Percentiles rank a stretch among this genome's conserved stretches.
Conservation (phyloP, 2,329 filamentous ascomycete genomes). For the Dothideomycetes sp. region DNA sequence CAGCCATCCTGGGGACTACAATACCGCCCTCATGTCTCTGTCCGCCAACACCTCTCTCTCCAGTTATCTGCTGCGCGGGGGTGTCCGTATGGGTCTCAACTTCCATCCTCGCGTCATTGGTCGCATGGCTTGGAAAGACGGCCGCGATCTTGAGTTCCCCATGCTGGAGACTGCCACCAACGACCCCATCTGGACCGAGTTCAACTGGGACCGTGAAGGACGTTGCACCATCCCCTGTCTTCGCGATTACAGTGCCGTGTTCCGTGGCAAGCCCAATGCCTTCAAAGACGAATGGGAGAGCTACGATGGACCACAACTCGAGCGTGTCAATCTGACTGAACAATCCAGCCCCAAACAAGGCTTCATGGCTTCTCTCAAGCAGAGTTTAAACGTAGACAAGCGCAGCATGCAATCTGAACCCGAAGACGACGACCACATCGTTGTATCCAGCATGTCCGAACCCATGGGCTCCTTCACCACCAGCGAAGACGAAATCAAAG, state of each 20-base stretch:
- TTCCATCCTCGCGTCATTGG: constrained; percentile 48
- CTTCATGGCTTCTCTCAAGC: not conserved
- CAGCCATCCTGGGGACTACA: constrained; percentile 43
- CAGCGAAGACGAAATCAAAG: constrained; percentile 31
- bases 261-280: constrained; percentile 39
- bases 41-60: constrained; percentile 48
- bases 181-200: constrained; percentile 50
- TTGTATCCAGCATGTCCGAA: constrained; percentile 14
- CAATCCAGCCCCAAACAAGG: not conserved
- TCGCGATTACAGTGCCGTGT: constrained; percentile 44
- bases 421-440: constrained; percentile 3
- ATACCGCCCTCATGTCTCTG: constrained; percentile 48
- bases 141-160: constrained; percentile 43
- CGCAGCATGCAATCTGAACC: constrained; percentile 1
- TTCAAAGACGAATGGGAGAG: constrained; percentile 46
- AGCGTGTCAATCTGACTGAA: constrained; percentile 21
- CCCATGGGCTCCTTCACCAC: constrained; percentile 31
- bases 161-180: constrained; percentile 51
- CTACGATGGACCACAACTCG: constrained; percentile 38
- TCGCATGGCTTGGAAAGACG: constrained; percentile 49
- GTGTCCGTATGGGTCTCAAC: constrained; percentile 49
- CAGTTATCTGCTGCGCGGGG: constrained; percentile 46
- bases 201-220: constrained; percentile 45
- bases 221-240: constrained; percentile 47
- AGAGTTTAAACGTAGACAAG: constrained; percentile 9